Base-by-base conservation (phyloP, 176 grass and related monocot species). In the Puya raimondii region DNA sequence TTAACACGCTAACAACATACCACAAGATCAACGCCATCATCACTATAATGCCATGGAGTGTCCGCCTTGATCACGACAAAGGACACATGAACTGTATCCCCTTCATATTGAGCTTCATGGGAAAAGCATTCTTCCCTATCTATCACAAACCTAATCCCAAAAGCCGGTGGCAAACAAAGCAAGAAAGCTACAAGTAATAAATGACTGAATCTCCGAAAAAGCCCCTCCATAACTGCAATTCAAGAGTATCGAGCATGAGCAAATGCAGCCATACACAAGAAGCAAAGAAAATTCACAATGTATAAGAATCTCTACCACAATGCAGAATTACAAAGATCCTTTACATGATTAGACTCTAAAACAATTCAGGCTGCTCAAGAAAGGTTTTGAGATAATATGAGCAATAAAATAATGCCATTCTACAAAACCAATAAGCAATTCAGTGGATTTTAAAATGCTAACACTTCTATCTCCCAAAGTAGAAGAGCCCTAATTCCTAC, bases 61-160 rank as follows among this genome's bases (percentile, higher is more conserved):
- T 97, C 93, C 1, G 86, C 76, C 80, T 92, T 92, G 65, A 97
- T 97, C 33, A 97, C 89, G 16, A 97, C 93, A 48, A 97, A 97
- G 26, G 89, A 97, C 1, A 83, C 81, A 74, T 85, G 84, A 74
- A 97, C 69, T 2, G 77, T 97, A 66, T 97, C 93, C 33, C 93
- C 93, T 80, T 92, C 74, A 51, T 90, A 97, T 12, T 88, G 88
- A 10, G 90, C 86, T 16, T 78, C 75, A 67, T 97, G 86, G 11
- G 93, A 92, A 81, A 97, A 97, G 64, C 89, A 97, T 70, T 97
- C 89, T 86, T 83, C 86, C 81, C 89, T 83, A 51, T 97, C 93
- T 49, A 97, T 97, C 69, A 97, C 93, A 23, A 97, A 97, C 16
- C 89, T 80, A 70, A 92, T 92, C 3, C 84, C 89, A 77, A 64